Evolutionary conservation across 75 land plant genomes (phyloP).

Genomic region (Chamaecyparis obtusa): DNA sequence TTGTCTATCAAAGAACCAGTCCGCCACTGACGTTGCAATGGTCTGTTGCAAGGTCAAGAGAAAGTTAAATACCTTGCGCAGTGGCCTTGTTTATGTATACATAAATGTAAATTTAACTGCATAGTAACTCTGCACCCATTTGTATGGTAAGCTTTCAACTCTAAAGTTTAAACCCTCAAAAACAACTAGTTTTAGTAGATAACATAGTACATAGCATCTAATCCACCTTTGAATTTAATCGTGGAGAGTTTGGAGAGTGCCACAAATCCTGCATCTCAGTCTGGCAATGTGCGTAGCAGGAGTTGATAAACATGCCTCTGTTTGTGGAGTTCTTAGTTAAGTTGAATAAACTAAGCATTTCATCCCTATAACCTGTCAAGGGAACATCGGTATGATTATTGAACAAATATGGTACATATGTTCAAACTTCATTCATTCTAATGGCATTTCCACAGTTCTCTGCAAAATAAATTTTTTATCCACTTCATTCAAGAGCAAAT

Average conservation of each 20-base stretch:
- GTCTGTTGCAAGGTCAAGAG: slow-evolving; percentile 40
- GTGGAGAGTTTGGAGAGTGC: slow-evolving; percentile 11
- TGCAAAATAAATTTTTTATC: not conserved
- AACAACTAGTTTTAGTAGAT: not conserved
- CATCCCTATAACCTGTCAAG: not conserved
- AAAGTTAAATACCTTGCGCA: not conserved
- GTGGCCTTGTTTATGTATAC: not conserved
- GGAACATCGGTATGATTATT: not conserved
- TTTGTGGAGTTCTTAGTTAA: not conserved
- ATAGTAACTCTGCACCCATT: not conserved
- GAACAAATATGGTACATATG: not conserved
- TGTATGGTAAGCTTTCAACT: not conserved
- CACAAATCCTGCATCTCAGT: slow-evolving; percentile 23
- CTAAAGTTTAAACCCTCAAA: not conserved
- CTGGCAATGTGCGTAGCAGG: slow-evolving; percentile 35
- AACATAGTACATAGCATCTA: not conserved
- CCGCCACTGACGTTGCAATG: slow-evolving; percentile 66
- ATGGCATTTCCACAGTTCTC: not conserved
- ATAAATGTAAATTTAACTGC: not conserved
- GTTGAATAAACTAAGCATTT: not conserved
- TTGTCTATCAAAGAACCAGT: slow-evolving; percentile 66
- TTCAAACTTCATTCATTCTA: slow-evolving; percentile 3
- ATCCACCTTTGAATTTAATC: slow-evolving; percentile 5
- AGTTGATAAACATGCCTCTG: slow-evolving; percentile 22
- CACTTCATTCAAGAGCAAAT: not conserved